These are phyloP conservation scores for Auxenochlorella pyrenoidosa DNA, from an alignment of 139 green algal species.

Conservation along the genomic window DNA sequence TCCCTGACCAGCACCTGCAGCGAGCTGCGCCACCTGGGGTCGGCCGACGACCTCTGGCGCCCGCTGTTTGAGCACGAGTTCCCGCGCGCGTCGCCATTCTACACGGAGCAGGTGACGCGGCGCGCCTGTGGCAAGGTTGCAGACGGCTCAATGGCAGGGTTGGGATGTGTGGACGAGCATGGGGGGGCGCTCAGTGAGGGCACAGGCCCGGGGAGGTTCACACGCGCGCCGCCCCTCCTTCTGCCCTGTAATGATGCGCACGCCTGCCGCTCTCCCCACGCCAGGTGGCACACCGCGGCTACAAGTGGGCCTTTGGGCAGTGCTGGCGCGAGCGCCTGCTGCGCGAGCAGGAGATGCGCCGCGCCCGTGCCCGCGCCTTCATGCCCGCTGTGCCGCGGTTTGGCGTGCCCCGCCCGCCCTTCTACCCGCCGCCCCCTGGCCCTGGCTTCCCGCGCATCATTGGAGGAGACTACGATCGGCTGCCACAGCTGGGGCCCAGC, in stretches of 20 bases:
- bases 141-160: no score
- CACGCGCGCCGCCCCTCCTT: no score
- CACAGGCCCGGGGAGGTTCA: no score
- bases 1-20: slow-evolving; percentile 47
- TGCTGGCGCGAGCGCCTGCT: slow-evolving; percentile 12
- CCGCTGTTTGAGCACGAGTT: slow-evolving; percentile 59
- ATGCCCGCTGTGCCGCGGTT: slow-evolving; percentile 14
- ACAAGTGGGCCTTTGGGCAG: slow-evolving; percentile 41
- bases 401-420: slow-evolving; percentile 22
- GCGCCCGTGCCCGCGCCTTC: slow-evolving; percentile 6
- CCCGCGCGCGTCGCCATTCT: background rate
- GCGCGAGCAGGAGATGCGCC: slow-evolving; percentile 18
- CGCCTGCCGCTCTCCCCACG: no score
- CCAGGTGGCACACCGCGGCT: slow-evolving; percentile 21
- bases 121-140: no score
- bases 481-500: slow-evolving; percentile 41
- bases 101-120: slow-evolving; percentile 3
- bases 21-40: slow-evolving; percentile 47
- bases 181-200: no score
- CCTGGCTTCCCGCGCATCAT: slow-evolving; percentile 14
- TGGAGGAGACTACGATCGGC: slow-evolving; percentile 53
- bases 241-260: no score
- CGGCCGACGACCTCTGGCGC: slow-evolving; percentile 53
- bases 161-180: no score
- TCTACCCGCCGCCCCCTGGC: slow-evolving; percentile 25